phyloP scores from a whole-genome alignment of 768 basidiomycete species.

The Hericium coralloides region DNA sequence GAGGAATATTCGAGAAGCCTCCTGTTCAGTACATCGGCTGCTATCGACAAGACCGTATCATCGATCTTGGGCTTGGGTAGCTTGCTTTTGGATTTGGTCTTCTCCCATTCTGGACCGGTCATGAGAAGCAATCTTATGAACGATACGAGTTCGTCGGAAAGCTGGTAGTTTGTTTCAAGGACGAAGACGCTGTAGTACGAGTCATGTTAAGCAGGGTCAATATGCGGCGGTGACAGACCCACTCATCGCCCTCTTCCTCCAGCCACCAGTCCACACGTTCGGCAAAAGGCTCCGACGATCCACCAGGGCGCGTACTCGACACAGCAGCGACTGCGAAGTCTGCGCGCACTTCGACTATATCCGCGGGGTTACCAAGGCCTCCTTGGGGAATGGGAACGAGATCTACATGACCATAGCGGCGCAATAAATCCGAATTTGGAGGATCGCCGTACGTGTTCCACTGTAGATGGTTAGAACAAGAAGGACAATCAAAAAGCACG shows the following conservation, averaged over 20 bases:
- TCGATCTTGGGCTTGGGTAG: conserved; percentile 68
- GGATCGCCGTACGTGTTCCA: conserved; percentile 95
- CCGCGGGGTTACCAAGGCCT: conserved; percentile 62
- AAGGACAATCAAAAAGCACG: neutral
- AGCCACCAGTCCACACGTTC: conserved; percentile 91
- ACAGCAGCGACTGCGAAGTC: conserved; percentile 51
- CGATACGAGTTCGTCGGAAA: conserved; percentile 52
- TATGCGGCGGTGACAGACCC: conserved; percentile 18
- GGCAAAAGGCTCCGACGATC: conserved; percentile 13
- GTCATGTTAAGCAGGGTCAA: neutral
- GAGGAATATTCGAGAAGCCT: conserved; percentile 52
- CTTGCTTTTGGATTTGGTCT: conserved; percentile 49
- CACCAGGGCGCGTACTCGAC: conserved; percentile 4
- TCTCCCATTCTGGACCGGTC: conserved; percentile 48
- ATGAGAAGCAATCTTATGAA: conserved; percentile 58
- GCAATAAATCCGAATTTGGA: conserved; percentile 88
- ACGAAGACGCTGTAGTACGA: conserved; percentile 39
- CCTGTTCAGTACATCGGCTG: conserved; percentile 37
- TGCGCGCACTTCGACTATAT: conserved; percentile 70
- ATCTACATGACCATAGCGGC: conserved; percentile 92
- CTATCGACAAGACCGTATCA: conserved; percentile 33
- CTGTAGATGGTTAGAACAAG: conserved; percentile 27
- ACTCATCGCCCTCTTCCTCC: conserved; percentile 88
- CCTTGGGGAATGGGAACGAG: conserved; percentile 44
- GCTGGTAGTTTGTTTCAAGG: conserved; percentile 39